Evolutionary conservation across 2,329 filamentous ascomycete genomes (phyloP).

Genomic region (Herpotrichia juniperi): DNA sequence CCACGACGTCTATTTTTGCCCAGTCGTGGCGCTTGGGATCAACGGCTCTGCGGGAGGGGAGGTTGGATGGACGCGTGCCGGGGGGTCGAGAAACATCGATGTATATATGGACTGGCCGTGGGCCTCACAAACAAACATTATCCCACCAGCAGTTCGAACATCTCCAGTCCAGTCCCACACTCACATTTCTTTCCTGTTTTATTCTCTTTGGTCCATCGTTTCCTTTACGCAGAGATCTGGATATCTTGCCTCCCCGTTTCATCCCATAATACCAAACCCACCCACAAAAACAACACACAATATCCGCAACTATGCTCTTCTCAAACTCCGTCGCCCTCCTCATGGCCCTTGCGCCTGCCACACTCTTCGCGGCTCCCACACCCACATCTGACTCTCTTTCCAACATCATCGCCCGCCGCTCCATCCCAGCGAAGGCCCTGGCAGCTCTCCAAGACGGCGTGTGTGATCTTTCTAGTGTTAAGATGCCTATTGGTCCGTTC

Average conservation of each 20-base stretch:
- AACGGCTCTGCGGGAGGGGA: conserved; percentile 4
- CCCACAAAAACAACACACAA: not conserved
- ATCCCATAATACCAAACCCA: conserved; percentile 7
- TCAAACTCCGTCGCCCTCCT: conserved; percentile 34
- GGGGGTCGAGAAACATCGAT: conserved; percentile 8
- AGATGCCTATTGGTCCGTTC: conserved; percentile 39
- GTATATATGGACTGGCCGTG: conserved; percentile 5
- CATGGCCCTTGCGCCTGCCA: conserved; percentile 40
- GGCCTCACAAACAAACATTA: not conserved
- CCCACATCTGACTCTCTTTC: conserved; percentile 25
- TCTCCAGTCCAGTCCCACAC: not conserved
- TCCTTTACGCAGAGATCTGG: conserved; percentile 18
- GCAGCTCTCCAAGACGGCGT: conserved; percentile 25
- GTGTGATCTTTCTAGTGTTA: conserved; percentile 37
- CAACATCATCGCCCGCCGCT: conserved; percentile 21
- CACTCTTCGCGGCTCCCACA: conserved; percentile 42
- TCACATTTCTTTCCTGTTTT: conserved; percentile 6
- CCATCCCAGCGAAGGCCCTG: conserved; percentile 22
- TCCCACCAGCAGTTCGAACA: not conserved
- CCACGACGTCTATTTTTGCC: conserved; percentile 10
- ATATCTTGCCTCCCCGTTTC: conserved; percentile 17
- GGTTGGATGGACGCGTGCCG: not conserved
- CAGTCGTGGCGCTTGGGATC: conserved; percentile 9
- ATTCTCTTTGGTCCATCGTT: conserved; percentile 5
- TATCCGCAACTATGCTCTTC: conserved; percentile 40